Percentiles rank a stretch among this genome's conserved stretches.
Conservation (phyloP, 2,329 filamentous ascomycete species). For the Talaromyces sp. region DNA sequence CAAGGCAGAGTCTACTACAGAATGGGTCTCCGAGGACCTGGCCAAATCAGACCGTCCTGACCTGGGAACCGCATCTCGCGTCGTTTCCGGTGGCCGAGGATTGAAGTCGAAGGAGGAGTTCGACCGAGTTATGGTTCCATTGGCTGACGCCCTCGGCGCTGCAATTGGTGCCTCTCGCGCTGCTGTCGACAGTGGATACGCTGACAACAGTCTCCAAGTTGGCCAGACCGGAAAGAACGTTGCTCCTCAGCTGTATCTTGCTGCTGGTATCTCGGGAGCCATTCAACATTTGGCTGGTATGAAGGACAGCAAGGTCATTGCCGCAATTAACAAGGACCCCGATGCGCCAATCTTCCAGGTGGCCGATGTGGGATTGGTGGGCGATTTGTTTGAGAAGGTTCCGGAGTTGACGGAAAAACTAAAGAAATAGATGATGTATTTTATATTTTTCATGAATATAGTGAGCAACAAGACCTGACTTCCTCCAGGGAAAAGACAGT, state of each 20-base stretch:
- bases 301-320: slow-evolving; percentile 99
- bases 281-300: slow-evolving; percentile 98
- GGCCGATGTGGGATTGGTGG: slow-evolving; percentile 90
- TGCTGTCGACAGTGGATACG: slow-evolving; percentile 94
- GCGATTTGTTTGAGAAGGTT: slow-evolving; percentile 91
- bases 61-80: slow-evolving; percentile 77
- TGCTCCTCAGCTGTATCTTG: slow-evolving; percentile 90
- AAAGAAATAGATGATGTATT: slow-evolving; percentile 45
- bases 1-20: slow-evolving; percentile 65
- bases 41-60: slow-evolving; percentile 92
- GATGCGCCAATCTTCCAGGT: slow-evolving; percentile 99
- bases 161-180: slow-evolving; percentile 92
- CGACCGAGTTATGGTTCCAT: slow-evolving; percentile 82
- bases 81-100: slow-evolving; percentile 90
- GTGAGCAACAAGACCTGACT: not conserved
- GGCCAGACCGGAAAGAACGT: slow-evolving; percentile 99
- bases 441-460: not conserved
- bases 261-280: slow-evolving; percentile 90
- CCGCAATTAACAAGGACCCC: slow-evolving; percentile 94
- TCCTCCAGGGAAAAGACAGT: not conserved
- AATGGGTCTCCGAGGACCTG: slow-evolving; percentile 93
- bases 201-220: slow-evolving; percentile 96
- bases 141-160: slow-evolving; percentile 90
- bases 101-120: slow-evolving; percentile 98
- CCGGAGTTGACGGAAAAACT: slow-evolving; percentile 95